Conservation (phyloP, 805 yeast genomes). For the Starmerella etchellsii region DNA sequence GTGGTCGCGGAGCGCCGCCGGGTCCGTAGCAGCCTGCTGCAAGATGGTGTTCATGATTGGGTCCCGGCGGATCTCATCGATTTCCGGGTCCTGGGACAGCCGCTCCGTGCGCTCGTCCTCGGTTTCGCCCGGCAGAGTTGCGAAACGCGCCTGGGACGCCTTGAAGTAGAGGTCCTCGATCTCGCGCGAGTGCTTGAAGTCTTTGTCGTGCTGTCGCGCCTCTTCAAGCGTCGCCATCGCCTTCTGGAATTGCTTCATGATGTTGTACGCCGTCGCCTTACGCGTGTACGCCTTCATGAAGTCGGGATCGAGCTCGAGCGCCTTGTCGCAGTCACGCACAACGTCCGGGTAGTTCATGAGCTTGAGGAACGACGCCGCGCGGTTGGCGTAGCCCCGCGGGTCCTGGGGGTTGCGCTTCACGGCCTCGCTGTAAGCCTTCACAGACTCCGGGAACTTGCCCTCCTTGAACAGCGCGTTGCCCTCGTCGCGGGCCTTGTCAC, state of each 20-base stretch:
- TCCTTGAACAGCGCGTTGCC: constrained; percentile 83
- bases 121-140: constrained; percentile 73
- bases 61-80: constrained; percentile 79
- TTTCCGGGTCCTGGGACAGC: constrained; percentile 85
- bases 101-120: constrained; percentile 90
- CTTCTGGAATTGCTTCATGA: constrained; percentile 72
- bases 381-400: constrained; percentile 91
- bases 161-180: constrained; percentile 70
- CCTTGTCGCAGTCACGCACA: constrained; percentile 77
- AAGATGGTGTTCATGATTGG: constrained; percentile 95
- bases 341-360: constrained; percentile 97
- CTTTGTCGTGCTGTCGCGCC: constrained; percentile 66
- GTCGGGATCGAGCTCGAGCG: constrained; percentile 74
- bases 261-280: constrained; percentile 88
- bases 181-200: constrained; percentile 49
- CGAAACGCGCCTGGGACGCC: constrained; percentile 66
- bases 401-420: constrained; percentile 93
- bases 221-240: constrained; percentile 68
- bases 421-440: constrained; percentile 89
- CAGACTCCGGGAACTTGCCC: constrained; percentile 95
- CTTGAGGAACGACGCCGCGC: constrained; percentile 94
- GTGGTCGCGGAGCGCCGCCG: constrained; percentile 94
- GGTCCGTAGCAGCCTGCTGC: constrained; percentile 86
- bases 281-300: constrained; percentile 93
- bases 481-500: constrained; percentile 85